Conservation (phyloP, 2,329 filamentous ascomycete genomes). For the Helotiales sp. region DNA sequence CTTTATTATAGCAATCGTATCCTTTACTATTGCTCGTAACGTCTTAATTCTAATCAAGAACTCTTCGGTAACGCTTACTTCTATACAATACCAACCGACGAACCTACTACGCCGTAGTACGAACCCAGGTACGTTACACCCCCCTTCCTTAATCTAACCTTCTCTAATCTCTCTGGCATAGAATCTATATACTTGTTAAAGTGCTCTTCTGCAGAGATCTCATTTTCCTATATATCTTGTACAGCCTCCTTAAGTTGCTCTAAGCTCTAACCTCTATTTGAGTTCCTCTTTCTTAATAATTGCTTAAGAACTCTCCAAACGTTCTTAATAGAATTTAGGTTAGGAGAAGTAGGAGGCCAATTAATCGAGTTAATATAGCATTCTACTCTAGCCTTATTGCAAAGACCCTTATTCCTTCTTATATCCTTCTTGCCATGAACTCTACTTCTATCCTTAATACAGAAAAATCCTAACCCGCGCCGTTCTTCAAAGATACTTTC, state of each 20-base stretch:
- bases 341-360: conserved; percentile 9
- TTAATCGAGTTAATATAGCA: conserved; percentile 14
- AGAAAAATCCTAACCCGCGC: background rate
- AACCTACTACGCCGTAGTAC: too few species aligned
- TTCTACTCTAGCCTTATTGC: conserved; percentile 10
- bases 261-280: conserved; percentile 4
- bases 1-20: too few species aligned
- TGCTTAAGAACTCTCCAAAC: conserved; percentile 16
- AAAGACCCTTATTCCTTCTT: conserved; percentile 5
- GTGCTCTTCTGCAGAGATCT: conserved; percentile 14
- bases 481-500: background rate
- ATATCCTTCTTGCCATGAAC: conserved; percentile 9
- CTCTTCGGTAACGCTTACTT: too few species aligned
- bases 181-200: conserved; percentile 18
- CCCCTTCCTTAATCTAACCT: conserved; percentile 14
- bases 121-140: too few species aligned
- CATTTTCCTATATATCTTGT: conserved; percentile 20
- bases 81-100: too few species aligned
- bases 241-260: conserved; percentile 12
- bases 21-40: too few species aligned
- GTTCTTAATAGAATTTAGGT: conserved; percentile 16
- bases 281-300: conserved; percentile 13
- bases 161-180: conserved; percentile 11
- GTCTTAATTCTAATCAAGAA: too few species aligned
- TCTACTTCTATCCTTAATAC: conserved; percentile 1